phyloP scores from a whole-genome alignment of 345 rosid genomes.

The Fremontodendron californicum region DNA sequence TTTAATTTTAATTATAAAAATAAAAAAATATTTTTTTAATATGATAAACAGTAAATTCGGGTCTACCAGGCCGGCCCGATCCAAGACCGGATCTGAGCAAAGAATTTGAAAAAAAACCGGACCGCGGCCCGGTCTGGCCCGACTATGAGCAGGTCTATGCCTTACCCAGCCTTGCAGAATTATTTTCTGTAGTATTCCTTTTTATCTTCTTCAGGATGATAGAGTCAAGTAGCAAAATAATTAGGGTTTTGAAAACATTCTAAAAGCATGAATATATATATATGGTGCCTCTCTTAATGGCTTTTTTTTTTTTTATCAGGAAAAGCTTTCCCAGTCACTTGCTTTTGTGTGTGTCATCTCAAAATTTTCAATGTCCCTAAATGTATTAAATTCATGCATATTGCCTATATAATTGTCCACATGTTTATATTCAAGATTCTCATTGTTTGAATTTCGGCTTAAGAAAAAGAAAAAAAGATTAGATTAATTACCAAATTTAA shows the following conservation, averaged over 20 bases:
- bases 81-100: too few species aligned
- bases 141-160: too few species aligned
- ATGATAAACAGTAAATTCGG: too few species aligned
- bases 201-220: neutral
- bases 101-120: too few species aligned
- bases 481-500: neutral
- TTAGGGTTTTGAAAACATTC: constrained; percentile 24
- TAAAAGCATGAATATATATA: constrained; percentile 18
- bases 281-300: neutral
- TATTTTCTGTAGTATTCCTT: constrained; percentile 10
- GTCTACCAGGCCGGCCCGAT: too few species aligned
- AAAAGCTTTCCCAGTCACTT: neutral
- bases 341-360: constrained; percentile 3
- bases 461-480: neutral
- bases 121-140: too few species aligned
- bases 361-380: neutral
- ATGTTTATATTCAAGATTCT: neutral
- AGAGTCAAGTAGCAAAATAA: constrained; percentile 23
- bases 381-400: neutral
- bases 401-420: neutral
- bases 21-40: too few species aligned
- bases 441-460: neutral
- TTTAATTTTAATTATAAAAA: too few species aligned
- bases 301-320: neutral
- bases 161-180: constrained; percentile 15